Evolutionary conservation across 2,329 filamentous ascomycete genomes (phyloP).

Genomic region (Aspergillus chevalieri): DNA sequence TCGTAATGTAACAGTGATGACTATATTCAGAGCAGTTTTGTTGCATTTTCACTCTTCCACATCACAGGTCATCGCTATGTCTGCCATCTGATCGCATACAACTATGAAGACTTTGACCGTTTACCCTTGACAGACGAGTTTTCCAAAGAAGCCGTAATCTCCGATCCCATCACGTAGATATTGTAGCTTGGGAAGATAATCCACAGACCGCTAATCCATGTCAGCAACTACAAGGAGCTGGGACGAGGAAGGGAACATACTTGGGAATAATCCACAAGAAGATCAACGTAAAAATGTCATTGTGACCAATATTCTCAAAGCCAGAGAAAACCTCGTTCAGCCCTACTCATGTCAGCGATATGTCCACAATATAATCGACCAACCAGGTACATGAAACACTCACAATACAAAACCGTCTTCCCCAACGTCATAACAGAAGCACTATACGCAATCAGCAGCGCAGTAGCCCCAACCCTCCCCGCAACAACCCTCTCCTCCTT

Average conservation of each 20-base stretch:
- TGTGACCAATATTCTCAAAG: slow-evolving; percentile 59
- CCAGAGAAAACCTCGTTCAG: slow-evolving; percentile 56
- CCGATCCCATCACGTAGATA: slow-evolving; percentile 53
- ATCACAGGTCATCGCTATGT: too few species aligned
- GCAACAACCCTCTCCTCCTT: slow-evolving; percentile 46
- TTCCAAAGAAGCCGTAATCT: slow-evolving; percentile 57
- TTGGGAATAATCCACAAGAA: slow-evolving; percentile 62
- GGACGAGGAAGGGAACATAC: slow-evolving; percentile 38
- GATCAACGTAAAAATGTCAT: slow-evolving; percentile 47
- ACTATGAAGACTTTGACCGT: slow-evolving; percentile 23
- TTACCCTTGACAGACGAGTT: slow-evolving; percentile 16
- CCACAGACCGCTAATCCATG: slow-evolving; percentile 52
- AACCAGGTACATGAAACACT: slow-evolving; percentile 5
- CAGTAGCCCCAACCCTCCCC: slow-evolving; percentile 49
- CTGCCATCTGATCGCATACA: background rate
- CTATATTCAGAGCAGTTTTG: background rate
- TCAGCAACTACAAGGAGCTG: slow-evolving; percentile 9
- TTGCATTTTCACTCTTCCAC: background rate
- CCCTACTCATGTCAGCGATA: slow-evolving; percentile 28
- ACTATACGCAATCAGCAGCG: slow-evolving; percentile 54
- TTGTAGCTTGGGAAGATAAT: slow-evolving; percentile 59
- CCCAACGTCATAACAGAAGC: slow-evolving; percentile 59
- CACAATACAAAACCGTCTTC: slow-evolving; percentile 64
- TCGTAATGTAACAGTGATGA: too few species aligned
- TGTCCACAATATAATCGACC: too few species aligned